Evolutionary conservation across 164 flowering plant genomes (phyloP).

Genomic region (Platanus orientalis): DNA sequence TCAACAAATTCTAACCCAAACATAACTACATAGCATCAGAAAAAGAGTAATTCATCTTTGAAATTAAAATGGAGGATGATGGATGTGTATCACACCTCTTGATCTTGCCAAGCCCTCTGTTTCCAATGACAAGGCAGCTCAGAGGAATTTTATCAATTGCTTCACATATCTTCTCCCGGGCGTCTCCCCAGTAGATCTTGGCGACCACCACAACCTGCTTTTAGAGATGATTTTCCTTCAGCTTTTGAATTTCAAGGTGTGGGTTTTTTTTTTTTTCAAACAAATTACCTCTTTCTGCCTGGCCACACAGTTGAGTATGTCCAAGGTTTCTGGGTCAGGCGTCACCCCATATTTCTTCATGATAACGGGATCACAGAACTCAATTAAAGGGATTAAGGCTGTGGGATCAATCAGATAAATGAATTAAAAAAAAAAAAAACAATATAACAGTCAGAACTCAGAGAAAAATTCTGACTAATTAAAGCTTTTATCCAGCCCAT

Average conservation of each 20-base stretch:
- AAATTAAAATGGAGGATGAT: too few species aligned
- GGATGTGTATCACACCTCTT: slow-evolving; percentile 31
- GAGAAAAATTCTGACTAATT: too few species aligned
- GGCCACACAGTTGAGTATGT: slow-evolving; percentile 34
- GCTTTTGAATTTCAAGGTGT: neutral
- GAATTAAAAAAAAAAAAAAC: too few species aligned
- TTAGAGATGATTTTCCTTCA: too few species aligned
- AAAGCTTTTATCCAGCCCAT: too few species aligned
- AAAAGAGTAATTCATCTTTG: too few species aligned
- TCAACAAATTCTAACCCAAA: neutral
- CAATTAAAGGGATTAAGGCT: slow-evolving; percentile 57
- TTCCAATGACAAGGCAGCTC: slow-evolving; percentile 52
- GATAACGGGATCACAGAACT: slow-evolving; percentile 36
- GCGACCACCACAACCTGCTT: slow-evolving; percentile 47
- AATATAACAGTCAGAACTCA: too few species aligned
- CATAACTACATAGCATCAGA: too few species aligned
- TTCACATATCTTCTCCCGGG: slow-evolving; percentile 67
- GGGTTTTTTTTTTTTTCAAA: too few species aligned
- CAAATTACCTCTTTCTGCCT: slow-evolving; percentile 45
- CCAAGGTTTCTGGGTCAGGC: slow-evolving; percentile 55
- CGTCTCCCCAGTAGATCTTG: slow-evolving; percentile 77
- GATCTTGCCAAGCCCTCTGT: slow-evolving; percentile 63
- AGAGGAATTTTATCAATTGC: slow-evolving; percentile 56
- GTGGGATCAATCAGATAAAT: slow-evolving; percentile 2
- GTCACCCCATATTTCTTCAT: slow-evolving; percentile 57